A percentile compares a stretch with the other conserved stretches of the same genome.
These are phyloP conservation scores for Alternaria hordeiaustralica DNA, from an alignment of 2,329 filamentous ascomycete species.

Conservation along the genomic window DNA sequence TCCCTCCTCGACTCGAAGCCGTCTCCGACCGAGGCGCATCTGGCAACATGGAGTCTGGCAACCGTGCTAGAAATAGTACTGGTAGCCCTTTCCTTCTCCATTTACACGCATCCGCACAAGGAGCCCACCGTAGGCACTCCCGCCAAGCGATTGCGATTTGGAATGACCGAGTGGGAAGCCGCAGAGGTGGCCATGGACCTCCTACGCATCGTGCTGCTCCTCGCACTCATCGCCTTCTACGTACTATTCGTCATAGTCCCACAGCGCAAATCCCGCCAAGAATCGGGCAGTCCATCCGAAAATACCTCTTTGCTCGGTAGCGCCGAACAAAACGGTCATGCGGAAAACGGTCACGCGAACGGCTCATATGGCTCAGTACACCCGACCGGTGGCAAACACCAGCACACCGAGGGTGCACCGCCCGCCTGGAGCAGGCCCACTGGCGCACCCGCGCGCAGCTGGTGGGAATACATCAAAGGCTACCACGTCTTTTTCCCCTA, in stretches of 20 bases:
- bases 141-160: constrained; percentile 29
- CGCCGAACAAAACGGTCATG: constrained; percentile 51
- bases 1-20: constrained; percentile 84
- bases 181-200: constrained; percentile 71
- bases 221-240: constrained; percentile 67
- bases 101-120: constrained; percentile 72
- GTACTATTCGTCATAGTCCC: constrained; percentile 57
- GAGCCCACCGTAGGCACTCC: constrained; percentile 60
- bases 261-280: constrained; percentile 25
- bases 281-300: constrained; percentile 57
- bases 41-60: constrained; percentile 78
- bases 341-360: constrained; percentile 58
- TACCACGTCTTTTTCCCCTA: constrained; percentile 97
- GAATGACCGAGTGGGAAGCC: constrained; percentile 66
- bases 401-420: constrained; percentile 64
- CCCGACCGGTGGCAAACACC: constrained; percentile 51
- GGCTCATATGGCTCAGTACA: constrained; percentile 61
- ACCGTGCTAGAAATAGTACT: constrained; percentile 76
- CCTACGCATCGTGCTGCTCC: constrained; percentile 71
- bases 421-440: constrained; percentile 89
- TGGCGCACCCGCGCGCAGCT: constrained; percentile 83
- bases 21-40: constrained; percentile 80
- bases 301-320: constrained; percentile 67
- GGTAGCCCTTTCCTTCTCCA: constrained; percentile 69
- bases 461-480: constrained; percentile 94